Evolutionary conservation across 805 yeast species (phyloP).

Genomic region (Nakazawaea siamensis): DNA sequence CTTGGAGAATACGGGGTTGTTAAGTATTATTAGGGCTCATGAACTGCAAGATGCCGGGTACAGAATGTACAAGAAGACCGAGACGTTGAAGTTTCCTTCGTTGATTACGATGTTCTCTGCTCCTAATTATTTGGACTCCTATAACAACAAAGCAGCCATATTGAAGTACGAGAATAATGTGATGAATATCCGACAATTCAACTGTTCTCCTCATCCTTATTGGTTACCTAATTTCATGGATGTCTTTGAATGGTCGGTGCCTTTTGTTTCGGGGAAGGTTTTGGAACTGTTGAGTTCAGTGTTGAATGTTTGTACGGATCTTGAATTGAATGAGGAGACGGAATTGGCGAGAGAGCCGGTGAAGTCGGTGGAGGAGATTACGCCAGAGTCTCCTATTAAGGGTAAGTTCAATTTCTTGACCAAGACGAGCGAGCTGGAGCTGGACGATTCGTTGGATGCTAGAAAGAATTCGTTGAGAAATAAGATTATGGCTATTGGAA

Average conservation of each 20-base stretch:
- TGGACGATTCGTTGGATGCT: constrained; percentile 19
- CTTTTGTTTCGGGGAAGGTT: constrained; percentile 94
- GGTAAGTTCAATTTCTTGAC: constrained; percentile 16
- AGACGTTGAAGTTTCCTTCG: constrained; percentile 81
- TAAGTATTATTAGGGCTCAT: constrained; percentile 90
- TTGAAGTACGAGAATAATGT: constrained; percentile 85
- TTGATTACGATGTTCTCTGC: constrained; percentile 90
- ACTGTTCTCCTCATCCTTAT: constrained; percentile 89
- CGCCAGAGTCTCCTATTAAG: constrained; percentile 14
- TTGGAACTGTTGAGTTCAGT: constrained; percentile 89
- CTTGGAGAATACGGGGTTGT: constrained; percentile 64
- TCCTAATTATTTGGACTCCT: constrained; percentile 88
- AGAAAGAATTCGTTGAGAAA: constrained; percentile 52
- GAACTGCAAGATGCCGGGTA: constrained; percentile 98
- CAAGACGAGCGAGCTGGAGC: constrained; percentile 2
- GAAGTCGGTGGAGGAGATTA: constrained; percentile 20
- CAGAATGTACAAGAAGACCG: constrained; percentile 84
- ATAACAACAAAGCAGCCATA: constrained; percentile 93
- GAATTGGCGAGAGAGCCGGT: constrained; percentile 38
- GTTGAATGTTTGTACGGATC: constrained; percentile 90
- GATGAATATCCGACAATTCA: constrained; percentile 93
- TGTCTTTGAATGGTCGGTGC: constrained; percentile 94
- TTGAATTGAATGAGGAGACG: constrained; percentile 76
- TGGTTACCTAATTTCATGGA: constrained; percentile 97
- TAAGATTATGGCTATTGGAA: constrained; percentile 93